Evolutionary conservation across 2,329 filamentous ascomycete species (phyloP), one percentile per base, ranked within the genome.

Genomic region (Xylariaceae sp.): DNA sequence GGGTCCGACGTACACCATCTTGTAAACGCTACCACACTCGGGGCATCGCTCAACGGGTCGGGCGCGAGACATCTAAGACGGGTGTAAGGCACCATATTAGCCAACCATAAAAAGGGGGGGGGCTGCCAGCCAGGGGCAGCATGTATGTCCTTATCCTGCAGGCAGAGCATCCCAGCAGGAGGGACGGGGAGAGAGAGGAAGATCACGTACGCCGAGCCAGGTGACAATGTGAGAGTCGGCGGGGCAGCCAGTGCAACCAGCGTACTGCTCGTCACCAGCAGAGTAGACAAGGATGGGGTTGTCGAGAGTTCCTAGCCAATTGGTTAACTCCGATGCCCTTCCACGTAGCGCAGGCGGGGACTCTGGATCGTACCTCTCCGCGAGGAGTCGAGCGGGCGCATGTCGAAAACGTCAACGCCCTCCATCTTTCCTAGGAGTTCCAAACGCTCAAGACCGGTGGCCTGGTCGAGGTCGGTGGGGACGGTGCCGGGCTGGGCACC

Each of bases 341-440:
- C 55, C 50, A n/a, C 51, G 45, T 54, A 18, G 47, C 51, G 11
- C 44, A 18, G 39, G 37, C 11, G 37, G 18, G 37, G 23, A 51
- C 37, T 30, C 13, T 44, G 10, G 9, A 15, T 50, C 65, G 52
- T 82, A 90, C 93, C 93, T 77, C 84, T 85, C 74, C 94, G 88
- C 76, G 89, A 94, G 65, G 93, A 83, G 76, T 97, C 94, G 70
- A 99, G 85, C 65, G 94, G 94, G 78, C 86, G 88, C 94, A 97
- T 96, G 80, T 99, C 92, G 81, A 99, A 99, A 75, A 97, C 82
- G 75, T 99, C 94, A 71, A 97, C 82, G 68, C 94, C 92, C 83
- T 97, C 91, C 89, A 97, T 96, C 87, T 99, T 99, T 79, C 94
- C 94, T 75, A 99, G 83, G 73, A 99, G 94, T 80, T 99, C 94